Conservation (phyloP, 495 filamentous ascomycete species). For the Copromyces sp. region DNA sequence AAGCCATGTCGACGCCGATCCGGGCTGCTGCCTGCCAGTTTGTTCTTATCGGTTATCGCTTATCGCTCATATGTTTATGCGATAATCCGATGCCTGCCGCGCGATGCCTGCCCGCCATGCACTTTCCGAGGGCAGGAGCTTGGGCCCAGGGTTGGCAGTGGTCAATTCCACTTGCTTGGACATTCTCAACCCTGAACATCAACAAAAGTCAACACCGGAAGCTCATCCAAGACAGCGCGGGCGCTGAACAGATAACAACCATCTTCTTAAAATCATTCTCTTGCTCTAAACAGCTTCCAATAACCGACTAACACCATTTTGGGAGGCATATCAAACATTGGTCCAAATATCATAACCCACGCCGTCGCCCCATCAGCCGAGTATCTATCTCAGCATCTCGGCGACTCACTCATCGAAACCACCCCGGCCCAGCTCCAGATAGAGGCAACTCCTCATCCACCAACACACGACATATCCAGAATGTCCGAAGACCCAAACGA, state of each 20-base stretch:
- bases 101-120: not conserved
- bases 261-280: too few relatives aligned
- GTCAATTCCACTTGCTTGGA: not conserved
- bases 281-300: fast-evolving
- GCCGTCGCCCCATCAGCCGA: too few relatives aligned
- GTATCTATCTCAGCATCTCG: not conserved
- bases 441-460: not conserved
- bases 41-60: not conserved
- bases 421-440: not conserved
- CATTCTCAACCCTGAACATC: not conserved
- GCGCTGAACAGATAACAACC: not conserved
- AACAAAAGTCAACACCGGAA: not conserved
- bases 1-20: not conserved
- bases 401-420: not conserved
- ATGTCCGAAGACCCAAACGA: slow-evolving; percentile 5
- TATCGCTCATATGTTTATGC: not conserved
- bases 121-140: not conserved
- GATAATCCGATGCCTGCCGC: not conserved
- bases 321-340: too few relatives aligned
- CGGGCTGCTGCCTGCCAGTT: not conserved
- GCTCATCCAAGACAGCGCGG: not conserved
- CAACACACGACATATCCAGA: not conserved
- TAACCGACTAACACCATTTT: too few relatives aligned
- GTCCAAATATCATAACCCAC: too few relatives aligned
- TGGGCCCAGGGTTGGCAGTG: not conserved